Base-by-base conservation (phyloP, 23 red algal genomes). In the Agarophyton chilense region DNA sequence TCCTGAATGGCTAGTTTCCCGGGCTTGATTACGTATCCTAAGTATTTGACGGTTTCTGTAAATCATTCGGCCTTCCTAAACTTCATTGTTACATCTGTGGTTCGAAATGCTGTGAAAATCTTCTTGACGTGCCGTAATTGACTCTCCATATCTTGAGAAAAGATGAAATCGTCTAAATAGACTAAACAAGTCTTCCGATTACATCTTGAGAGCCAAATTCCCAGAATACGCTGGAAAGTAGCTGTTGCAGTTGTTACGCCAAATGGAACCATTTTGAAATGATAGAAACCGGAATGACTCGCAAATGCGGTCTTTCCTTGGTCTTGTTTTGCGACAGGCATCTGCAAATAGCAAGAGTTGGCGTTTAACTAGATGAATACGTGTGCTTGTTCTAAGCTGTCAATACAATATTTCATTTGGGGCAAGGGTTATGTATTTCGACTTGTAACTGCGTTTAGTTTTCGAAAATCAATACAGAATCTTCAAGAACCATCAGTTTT, bases 161-260 rank as follows among this genome's bases (percentile, higher is more conserved):
- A 86, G 35, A 72, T 50, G 32, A 86, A 38, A 32, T 86, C 55
- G 49, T 71, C 60, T 7, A 86, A 41, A 58, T 86, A 71, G 7
- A 86, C 24, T 14, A 86, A 51, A 36, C 19, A 35, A 4, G 2
- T 34, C 36, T 36, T 11, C 58, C 60, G 71, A 24, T 47, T 62
- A 33, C 72, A 55, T 6, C 56, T 8, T 9, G 6, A 13, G 10
- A 82, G 21, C 12, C 60, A 17, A 11, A 82, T 66, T 49, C 29
- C 47, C 26, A 82, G 6, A 42, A 12, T 31, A 10, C 50, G 29
- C n/a, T 61, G 52, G 35, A 62, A 35, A 4, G 78, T 13, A 39
- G 5, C 50, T 10, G 53, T 49, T 2, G 52, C 78, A 33, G 11
- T 82, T 2, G n/a, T 32, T 60, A 82, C 10, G 14, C 52, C 51